These are phyloP conservation scores for Hypericum perforatum DNA, from an alignment of 345 rosid species.

Conservation along the genomic window DNA sequence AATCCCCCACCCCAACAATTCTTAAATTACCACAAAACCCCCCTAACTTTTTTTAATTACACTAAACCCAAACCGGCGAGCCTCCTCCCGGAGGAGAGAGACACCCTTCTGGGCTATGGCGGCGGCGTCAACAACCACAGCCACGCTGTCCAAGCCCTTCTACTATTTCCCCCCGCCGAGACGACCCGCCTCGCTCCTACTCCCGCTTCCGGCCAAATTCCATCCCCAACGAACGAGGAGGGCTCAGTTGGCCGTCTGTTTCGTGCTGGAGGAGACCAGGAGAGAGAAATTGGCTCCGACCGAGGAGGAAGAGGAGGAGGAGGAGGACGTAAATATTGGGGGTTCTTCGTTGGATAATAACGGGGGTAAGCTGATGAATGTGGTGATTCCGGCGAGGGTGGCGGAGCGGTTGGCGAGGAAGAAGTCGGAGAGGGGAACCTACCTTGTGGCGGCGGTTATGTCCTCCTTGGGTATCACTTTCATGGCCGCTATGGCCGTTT, in stretches of 20 bases:
- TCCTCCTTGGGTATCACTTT: slow-evolving; percentile 86
- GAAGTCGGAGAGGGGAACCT: slow-evolving; percentile 70
- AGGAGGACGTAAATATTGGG: not conserved
- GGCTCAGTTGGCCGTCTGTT: slow-evolving; percentile 38
- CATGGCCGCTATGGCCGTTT: slow-evolving; percentile 71
- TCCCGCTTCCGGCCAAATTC: slow-evolving; percentile 27
- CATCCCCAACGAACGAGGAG: slow-evolving; percentile 17
- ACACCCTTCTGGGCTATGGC: slow-evolving; percentile 43
- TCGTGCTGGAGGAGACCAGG: slow-evolving; percentile 49
- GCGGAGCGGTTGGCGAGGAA: slow-evolving; percentile 53
- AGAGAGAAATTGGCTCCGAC: slow-evolving; percentile 12
- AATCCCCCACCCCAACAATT: no score
- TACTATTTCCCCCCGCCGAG: slow-evolving; percentile 10
- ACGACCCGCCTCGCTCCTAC: not conserved
- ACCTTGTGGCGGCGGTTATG: slow-evolving; percentile 71
- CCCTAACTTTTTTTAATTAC: no score
- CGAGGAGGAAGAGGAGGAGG: slow-evolving; percentile 12
- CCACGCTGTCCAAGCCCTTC: slow-evolving; percentile 36
- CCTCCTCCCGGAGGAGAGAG: no score
- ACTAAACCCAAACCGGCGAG: no score
- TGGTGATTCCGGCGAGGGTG: slow-evolving; percentile 13
- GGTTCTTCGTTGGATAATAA: not conserved
- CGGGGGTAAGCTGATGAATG: not conserved
- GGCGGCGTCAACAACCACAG: slow-evolving; percentile 44
- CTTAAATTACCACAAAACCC: no score